Percentiles rank a stretch among this genome's conserved stretches.
Conservation (phyloP, 2,329 filamentous ascomycete species). For the Chaetomiaceae sp. region DNA sequence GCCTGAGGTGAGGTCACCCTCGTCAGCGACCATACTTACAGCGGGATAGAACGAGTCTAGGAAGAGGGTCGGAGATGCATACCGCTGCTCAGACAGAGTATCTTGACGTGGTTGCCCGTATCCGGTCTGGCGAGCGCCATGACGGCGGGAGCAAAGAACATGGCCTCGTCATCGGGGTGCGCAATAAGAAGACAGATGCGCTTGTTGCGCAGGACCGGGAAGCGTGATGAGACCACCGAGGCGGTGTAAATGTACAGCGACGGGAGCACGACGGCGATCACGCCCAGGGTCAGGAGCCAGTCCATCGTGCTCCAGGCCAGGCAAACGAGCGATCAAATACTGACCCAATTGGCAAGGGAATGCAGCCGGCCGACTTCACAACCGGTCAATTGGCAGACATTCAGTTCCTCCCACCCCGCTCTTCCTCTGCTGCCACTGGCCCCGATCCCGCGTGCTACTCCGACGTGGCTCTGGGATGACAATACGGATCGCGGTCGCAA, state of each 20-base stretch:
- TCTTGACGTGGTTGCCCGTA: constrained; percentile 85
- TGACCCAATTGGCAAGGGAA: not conserved
- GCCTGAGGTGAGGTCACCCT: constrained; percentile 42
- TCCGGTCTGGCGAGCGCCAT: constrained; percentile 76
- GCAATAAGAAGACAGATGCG: constrained; percentile 89
- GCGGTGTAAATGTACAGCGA: constrained; percentile 51
- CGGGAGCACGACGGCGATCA: constrained; percentile 41
- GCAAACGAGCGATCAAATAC: not conserved
- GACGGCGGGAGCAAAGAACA: constrained; percentile 95
- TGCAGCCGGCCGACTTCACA: not conserved
- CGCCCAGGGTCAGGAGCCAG: constrained; percentile 30
- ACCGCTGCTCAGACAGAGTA: constrained; percentile 87
- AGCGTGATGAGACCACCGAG: constrained; percentile 43
- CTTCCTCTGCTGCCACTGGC: too few species aligned
- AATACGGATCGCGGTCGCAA: too few species aligned
- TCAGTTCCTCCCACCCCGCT: too few species aligned
- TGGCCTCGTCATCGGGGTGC: constrained; percentile 97
- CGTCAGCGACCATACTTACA: constrained; percentile 7
- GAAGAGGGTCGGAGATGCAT: constrained; percentile 14
- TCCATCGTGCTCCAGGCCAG: constrained; percentile 24
- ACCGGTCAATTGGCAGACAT: too few species aligned
- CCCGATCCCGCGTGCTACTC: too few species aligned
- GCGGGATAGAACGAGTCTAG: not conserved
- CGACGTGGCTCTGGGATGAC: too few species aligned
- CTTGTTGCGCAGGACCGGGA: constrained; percentile 72